Percentiles rank a stretch among this genome's conserved stretches.
phyloP scores from a whole-genome alignment of 1,284 basidiomycete genomes.

The Ustilago trichophora region DNA sequence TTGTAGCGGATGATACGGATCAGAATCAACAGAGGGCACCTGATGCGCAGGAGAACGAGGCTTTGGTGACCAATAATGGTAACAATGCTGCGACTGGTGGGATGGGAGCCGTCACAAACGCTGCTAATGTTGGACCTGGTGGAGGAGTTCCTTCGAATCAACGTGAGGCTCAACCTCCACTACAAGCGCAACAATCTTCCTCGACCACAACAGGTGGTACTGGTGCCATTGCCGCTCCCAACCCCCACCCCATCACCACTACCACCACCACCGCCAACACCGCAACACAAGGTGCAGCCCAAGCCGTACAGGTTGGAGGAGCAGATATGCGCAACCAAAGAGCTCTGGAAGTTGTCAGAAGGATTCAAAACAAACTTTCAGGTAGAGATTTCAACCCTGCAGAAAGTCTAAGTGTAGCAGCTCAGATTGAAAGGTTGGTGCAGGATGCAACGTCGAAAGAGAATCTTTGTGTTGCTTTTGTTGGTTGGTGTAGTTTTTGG shows the following conservation, averaged over 20 bases:
- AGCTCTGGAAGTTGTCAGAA: constrained; percentile 61
- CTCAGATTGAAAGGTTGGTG: constrained; percentile 60
- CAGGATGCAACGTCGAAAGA: constrained; percentile 62
- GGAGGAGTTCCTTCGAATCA: constrained; percentile 13
- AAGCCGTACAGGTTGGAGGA: no score
- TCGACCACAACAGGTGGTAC: no score
- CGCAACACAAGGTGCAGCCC: no score
- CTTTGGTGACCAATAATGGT: no score
- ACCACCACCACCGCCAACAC: no score
- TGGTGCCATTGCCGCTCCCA: no score
- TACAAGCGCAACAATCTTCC: no score
- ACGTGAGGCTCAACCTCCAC: constrained; percentile 5
- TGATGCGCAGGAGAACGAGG: constrained; percentile 61
- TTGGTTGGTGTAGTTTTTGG: constrained; percentile 64
- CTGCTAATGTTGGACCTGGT: constrained; percentile 3
- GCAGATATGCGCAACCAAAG: constrained; percentile 60
- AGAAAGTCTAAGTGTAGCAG: constrained; percentile 48
- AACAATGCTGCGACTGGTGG: background rate
- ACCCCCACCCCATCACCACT: no score
- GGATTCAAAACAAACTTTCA: constrained; percentile 64
- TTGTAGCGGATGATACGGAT: constrained; percentile 55
- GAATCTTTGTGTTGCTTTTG: constrained; percentile 63
- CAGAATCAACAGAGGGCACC: constrained; percentile 58
- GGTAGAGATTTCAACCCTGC: constrained; percentile 63
- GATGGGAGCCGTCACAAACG: constrained; percentile 5